These are phyloP conservation scores for Phytophthora hibernalis DNA, from an alignment of 352 stramenopile species.

Conservation along the genomic window DNA sequence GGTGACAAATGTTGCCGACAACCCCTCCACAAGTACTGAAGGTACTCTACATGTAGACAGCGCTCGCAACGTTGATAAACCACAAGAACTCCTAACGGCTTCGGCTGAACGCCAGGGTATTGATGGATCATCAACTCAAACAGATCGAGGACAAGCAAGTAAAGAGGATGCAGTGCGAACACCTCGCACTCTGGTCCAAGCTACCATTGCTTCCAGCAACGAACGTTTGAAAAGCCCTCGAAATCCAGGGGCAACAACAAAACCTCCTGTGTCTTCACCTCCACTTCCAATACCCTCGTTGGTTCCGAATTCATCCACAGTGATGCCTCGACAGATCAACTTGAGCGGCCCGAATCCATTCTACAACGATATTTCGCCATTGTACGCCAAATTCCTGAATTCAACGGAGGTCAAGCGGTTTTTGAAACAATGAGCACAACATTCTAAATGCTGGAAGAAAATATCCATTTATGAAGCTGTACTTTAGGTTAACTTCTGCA, in stretches of 20 bases:
- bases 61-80: constrained; percentile 1
- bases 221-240: constrained; percentile 8
- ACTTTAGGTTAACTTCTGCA: neutral
- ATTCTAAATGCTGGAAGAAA: neutral
- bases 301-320: neutral
- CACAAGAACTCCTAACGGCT: neutral
- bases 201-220: constrained; percentile 7
- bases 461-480: constrained; percentile 2
- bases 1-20: neutral
- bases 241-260: neutral
- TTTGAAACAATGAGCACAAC: constrained; percentile 55
- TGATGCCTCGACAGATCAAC: constrained; percentile 25
- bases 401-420: constrained; percentile 70
- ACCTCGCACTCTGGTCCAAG: constrained; percentile 9
- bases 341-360: constrained; percentile 57
- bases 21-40: neutral
- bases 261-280: neutral
- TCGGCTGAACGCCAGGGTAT: neutral
- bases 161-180: constrained; percentile 33
- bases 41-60: neutral
- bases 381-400: constrained; percentile 80
- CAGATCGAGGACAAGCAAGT: neutral
- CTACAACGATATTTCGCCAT: constrained; percentile 75
- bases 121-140: neutral
- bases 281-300: neutral